These are phyloP conservation scores for Sesbania bispinosa DNA, from an alignment of 306 rosid genomes.

Conservation along the genomic window DNA sequence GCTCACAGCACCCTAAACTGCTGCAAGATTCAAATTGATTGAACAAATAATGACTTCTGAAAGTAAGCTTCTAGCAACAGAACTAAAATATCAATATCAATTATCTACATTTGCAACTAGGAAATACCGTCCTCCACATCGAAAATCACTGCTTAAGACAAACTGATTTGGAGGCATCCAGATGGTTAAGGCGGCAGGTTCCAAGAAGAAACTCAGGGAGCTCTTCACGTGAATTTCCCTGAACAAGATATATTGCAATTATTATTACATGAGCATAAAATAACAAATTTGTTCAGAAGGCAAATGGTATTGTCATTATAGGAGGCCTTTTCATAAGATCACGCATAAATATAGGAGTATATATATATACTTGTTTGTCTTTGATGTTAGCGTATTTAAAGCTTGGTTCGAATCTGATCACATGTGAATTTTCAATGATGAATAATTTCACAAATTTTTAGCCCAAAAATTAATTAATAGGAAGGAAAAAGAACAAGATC, in stretches of 20 bases:
- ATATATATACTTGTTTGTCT: not conserved
- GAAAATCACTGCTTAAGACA: conserved; percentile 43
- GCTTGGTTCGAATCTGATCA: not conserved
- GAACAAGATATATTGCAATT: conserved; percentile 23
- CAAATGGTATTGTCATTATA: not conserved
- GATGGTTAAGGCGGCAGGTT: conserved; percentile 83
- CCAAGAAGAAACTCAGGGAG: conserved; percentile 91
- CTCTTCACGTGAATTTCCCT: conserved; percentile 90
- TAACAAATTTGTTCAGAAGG: not conserved
- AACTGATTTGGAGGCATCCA: conserved; percentile 74
- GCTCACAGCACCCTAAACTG: conserved; percentile 36
- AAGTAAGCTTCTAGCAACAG: conserved; percentile 28
- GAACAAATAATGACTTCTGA: conserved; percentile 45
- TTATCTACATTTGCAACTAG: conserved; percentile 30
- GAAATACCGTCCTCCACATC: conserved; percentile 5
- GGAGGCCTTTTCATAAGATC: not conserved
- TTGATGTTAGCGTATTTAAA: no score
- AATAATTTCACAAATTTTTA: not conserved
- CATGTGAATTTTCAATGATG: not conserved
- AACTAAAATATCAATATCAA: conserved; percentile 3
- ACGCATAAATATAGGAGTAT: conserved; percentile 7
- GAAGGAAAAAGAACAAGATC: not conserved
- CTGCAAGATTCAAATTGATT: conserved; percentile 29
- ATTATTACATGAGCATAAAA: not conserved
- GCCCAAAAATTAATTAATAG: conserved; percentile 2